Evolutionary conservation across 1,284 basidiomycete species (phyloP), one percentile per base, ranked within the genome.

Genomic region (Uromyces viciae-fabae): DNA sequence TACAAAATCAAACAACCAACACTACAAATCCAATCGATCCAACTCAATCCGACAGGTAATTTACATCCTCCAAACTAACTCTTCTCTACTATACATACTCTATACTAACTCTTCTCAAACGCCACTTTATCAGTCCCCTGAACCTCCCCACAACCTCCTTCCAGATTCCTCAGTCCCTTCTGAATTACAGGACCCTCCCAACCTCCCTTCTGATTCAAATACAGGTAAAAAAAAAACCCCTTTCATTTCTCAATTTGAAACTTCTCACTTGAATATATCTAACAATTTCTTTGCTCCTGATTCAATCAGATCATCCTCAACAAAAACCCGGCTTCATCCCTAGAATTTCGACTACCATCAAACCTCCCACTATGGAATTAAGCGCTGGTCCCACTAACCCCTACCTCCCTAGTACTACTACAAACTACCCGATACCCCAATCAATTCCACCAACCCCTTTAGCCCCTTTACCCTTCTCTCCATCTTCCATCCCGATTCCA

Each of bases 311-410:
- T 71, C 68, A 46, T n/a, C 71, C 22, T n/a, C 42, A 42, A 25
- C 28, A 49, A 9, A 73, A 54, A 54, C 42, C 71, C 38, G 71
- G 71, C 4, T 73, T 73, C 36, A 73, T 73, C 19, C 71, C 71
- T n/a, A 38, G 71, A 33, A 73, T 73, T n/a, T 73, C 71, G 36
- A 7, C 71, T 33, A 73, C 71, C 28, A 73, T 73, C 38, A 49
- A 73, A 54, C 71, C 71, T 11, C 71, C 71, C 11, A 54, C 25
- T 5, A 73, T 73, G 71, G 71, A 73, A 54, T 43, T 73, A 4
- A 73, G 71, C 31, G 71, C 71, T 17, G 71, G 71, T 33, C 71
- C 49, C n/a, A 28, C 71, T 25, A 14, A 73, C 38, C 28, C 43
- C 7, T 71, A 71, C 40, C 36, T 71, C 56, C 28, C 56, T 22